Conservation (phyloP, 2,329 filamentous ascomycete genomes). For the Pseudopithomyces maydicus region DNA sequence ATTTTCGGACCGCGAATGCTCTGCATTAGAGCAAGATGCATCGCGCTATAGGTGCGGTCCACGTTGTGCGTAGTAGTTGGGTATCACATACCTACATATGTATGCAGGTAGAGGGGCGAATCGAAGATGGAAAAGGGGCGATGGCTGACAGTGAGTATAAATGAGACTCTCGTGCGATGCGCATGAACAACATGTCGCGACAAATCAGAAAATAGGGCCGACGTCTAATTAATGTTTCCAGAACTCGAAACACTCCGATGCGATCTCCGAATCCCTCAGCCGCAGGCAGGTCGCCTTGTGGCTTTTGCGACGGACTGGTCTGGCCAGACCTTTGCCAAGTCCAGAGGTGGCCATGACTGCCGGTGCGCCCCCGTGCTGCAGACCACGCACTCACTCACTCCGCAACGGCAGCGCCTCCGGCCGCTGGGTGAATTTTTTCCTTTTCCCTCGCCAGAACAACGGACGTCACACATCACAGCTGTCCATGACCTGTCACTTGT, state of each 20-base stretch:
- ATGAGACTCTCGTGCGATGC: too few relatives aligned
- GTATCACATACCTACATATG: too few relatives aligned
- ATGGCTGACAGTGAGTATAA: too few relatives aligned
- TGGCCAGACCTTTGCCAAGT: background rate
- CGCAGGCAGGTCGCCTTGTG: background rate
- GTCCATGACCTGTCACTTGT: background rate
- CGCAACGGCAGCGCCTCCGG: too few relatives aligned
- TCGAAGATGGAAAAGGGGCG: too few relatives aligned
- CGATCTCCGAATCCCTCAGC: background rate
- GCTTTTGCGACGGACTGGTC: background rate
- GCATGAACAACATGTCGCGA: too few relatives aligned
- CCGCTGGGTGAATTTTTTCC: too few relatives aligned
- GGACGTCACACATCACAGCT: background rate
- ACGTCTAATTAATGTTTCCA: background rate
- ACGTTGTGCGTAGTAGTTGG: too few relatives aligned
- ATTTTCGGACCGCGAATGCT: too few relatives aligned
- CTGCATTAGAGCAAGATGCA: too few relatives aligned
- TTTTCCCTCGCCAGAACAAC: background rate
- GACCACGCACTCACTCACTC: background rate
- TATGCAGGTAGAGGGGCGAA: too few relatives aligned
- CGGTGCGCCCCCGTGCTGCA: background rate
- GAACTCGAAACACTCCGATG: background rate
- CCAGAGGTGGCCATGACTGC: background rate
- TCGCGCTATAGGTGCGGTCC: too few relatives aligned
- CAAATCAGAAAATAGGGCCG: background rate